A percentile compares a stretch with the other conserved stretches of the same genome.
Evolutionary conservation across 1,139 yeast species (phyloP).

Genomic region (Suhomyces guaymorum): DNA sequence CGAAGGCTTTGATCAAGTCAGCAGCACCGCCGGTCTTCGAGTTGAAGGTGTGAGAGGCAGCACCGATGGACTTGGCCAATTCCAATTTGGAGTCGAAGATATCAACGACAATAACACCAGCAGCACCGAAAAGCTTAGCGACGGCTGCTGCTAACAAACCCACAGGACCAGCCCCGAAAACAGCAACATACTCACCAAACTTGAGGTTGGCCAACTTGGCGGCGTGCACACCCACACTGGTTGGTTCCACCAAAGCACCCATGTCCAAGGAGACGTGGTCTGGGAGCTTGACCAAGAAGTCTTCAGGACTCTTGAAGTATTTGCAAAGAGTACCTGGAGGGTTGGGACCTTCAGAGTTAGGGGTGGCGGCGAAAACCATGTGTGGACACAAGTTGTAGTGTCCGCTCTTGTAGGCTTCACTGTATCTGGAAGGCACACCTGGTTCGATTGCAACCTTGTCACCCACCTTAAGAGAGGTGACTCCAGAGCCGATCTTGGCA

Average conservation of each 20-base stretch:
- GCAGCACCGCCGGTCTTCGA: slow-evolving; percentile 46
- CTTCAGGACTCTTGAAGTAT: slow-evolving; percentile 78
- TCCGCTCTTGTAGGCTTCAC: slow-evolving; percentile 74
- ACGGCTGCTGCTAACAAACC: slow-evolving; percentile 79
- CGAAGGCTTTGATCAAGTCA: slow-evolving; percentile 43
- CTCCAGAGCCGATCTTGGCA: slow-evolving; percentile 63
- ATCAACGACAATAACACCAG: slow-evolving; percentile 66
- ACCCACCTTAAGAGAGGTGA: slow-evolving; percentile 63
- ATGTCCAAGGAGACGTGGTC: slow-evolving; percentile 75
- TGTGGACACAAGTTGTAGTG: slow-evolving; percentile 78
- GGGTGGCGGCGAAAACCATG: slow-evolving; percentile 88
- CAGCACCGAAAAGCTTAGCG: slow-evolving; percentile 82
- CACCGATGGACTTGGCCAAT: slow-evolving; percentile 57
- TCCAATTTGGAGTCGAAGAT: slow-evolving; percentile 58
- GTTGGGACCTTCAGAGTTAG: slow-evolving; percentile 47
- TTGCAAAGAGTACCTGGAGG: slow-evolving; percentile 73
- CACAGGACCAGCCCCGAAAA: slow-evolving; percentile 94
- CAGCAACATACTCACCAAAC: slow-evolving; percentile 73
- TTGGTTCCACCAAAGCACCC: slow-evolving; percentile 89
- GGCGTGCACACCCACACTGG: slow-evolving; percentile 85
- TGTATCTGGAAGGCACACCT: slow-evolving; percentile 73
- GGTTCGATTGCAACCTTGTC: slow-evolving; percentile 79
- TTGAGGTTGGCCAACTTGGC: slow-evolving; percentile 64
- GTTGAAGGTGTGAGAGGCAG: slow-evolving; percentile 62
- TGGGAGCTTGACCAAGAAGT: slow-evolving; percentile 78